These are phyloP conservation scores for Knufia fluminis DNA, from an alignment of 2,329 filamentous ascomycete species.

Conservation along the genomic window DNA sequence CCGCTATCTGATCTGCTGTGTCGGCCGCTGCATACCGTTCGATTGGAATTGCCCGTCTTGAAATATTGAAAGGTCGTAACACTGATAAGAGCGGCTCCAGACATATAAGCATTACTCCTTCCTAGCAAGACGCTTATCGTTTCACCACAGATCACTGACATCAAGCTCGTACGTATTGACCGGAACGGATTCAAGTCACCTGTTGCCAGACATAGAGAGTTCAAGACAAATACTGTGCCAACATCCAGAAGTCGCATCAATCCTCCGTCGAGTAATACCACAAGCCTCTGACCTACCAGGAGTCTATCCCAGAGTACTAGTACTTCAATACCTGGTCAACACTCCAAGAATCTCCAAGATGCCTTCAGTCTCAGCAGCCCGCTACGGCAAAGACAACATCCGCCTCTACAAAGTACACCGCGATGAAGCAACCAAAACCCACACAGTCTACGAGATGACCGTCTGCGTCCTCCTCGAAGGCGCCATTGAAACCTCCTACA, in stretches of 20 bases:
- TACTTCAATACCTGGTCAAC: too few relatives aligned
- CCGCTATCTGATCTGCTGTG: not conserved
- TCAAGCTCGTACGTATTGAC: not conserved
- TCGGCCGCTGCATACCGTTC: conserved; percentile 2
- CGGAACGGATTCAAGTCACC: too few relatives aligned
- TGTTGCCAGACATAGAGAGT: too few relatives aligned
- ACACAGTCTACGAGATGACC: conserved; percentile 90
- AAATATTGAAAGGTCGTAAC: not conserved
- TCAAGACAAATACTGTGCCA: not conserved
- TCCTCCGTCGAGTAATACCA: not conserved
- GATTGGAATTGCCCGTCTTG: not conserved
- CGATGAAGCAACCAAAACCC: conserved; percentile 64
- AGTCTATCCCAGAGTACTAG: too few relatives aligned
- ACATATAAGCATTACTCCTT: conserved; percentile 2
- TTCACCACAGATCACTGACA: not conserved
- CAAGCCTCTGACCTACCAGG: too few relatives aligned
- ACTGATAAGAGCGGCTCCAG: conserved; percentile 5
- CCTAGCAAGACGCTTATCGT: not conserved
- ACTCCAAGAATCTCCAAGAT: conserved; percentile 12
- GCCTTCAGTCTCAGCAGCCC: conserved; percentile 36
- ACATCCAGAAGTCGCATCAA: not conserved
- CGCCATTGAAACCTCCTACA: conserved; percentile 86
- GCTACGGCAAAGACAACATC: conserved; percentile 78
- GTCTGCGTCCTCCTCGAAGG: conserved; percentile 88
- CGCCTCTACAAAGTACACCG: conserved; percentile 90